Evolutionary conservation across 495 filamentous ascomycete species (phyloP).

Genomic region (Neurospora terricola): DNA sequence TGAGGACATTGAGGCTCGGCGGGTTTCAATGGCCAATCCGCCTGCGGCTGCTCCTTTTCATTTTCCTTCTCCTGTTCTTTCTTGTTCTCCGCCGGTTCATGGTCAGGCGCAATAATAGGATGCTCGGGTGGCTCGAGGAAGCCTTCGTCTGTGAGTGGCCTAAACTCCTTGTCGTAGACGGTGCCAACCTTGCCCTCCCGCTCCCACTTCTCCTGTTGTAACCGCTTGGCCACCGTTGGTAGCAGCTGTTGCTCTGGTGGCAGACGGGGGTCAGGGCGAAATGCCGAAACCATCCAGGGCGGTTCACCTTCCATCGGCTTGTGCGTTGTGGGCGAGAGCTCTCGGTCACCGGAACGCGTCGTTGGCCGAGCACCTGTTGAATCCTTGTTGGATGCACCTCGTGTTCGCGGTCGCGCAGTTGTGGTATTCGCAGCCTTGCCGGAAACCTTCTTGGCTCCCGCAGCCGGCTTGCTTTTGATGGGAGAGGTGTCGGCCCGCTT

Average conservation of each 20-base stretch:
- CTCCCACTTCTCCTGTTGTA: conserved; percentile 94
- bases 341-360: conserved; percentile 43
- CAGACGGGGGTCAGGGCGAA: conserved; percentile 88
- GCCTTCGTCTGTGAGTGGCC: conserved; percentile 54
- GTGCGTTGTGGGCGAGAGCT: conserved; percentile 30
- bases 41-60: conserved; percentile 26
- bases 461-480: conserved; percentile 26
- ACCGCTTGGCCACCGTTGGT: conserved; percentile 80
- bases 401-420: conserved; percentile 51
- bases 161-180: conserved; percentile 75
- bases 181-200: conserved; percentile 74
- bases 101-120: conserved; percentile 2
- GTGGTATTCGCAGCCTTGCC: conserved; percentile 31
- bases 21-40: conserved; percentile 36
- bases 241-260: conserved; percentile 93
- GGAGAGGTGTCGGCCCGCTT: conserved; percentile 39
- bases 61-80: conserved; percentile 24
- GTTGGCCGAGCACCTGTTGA: conserved; percentile 45
- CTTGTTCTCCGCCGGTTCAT: conserved; percentile 6
- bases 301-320: conserved; percentile 88
- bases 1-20: conserved; percentile 21
- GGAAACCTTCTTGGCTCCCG: conserved; percentile 30
- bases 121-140: conserved; percentile 37
- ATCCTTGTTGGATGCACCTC: conserved; percentile 42
- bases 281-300: conserved; percentile 90